Conservation (phyloP, 2,329 filamentous ascomycete genomes). For the Bipolaris victoriae region DNA sequence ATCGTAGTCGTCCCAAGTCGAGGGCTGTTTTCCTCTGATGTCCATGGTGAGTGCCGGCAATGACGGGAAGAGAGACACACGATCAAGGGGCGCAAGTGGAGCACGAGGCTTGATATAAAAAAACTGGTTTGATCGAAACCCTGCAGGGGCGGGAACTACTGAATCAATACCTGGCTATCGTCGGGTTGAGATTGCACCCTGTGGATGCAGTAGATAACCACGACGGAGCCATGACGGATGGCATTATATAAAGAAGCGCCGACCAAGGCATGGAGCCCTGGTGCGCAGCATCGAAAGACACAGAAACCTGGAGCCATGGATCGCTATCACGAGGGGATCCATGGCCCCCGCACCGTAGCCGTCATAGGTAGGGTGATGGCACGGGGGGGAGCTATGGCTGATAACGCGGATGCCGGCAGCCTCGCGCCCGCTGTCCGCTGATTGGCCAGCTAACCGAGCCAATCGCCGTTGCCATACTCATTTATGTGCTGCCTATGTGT, state of each 20-base stretch:
- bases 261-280: conserved; percentile 9
- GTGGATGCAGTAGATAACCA: conserved; percentile 21
- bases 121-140: conserved; percentile 29
- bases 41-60: conserved; percentile 39
- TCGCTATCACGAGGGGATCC: conserved; percentile 17
- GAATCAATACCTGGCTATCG: conserved; percentile 37
- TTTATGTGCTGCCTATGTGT: too few relatives aligned
- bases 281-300: conserved; percentile 12
- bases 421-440: conserved; percentile 11
- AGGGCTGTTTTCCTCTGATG: conserved; percentile 50
- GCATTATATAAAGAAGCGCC: conserved; percentile 26
- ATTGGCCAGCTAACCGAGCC: conserved; percentile 29
- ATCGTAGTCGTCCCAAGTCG: conserved; percentile 56
- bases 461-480: not conserved
- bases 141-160: conserved; percentile 45
- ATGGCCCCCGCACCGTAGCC: conserved; percentile 16
- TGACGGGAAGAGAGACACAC: conserved; percentile 3
- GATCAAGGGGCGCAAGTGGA: conserved; percentile 12
- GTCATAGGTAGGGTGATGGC: conserved; percentile 18
- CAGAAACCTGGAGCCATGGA: conserved; percentile 5
- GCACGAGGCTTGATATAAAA: conserved; percentile 13
- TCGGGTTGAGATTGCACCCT: conserved; percentile 32
- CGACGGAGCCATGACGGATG: conserved; percentile 10
- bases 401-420: conserved; percentile 11
- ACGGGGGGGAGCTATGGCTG: conserved; percentile 10